Evolutionary conservation across 1,284 basidiomycete genomes (phyloP), one percentile per base, ranked within the genome.

Genomic region (Fomes fomentarius): DNA sequence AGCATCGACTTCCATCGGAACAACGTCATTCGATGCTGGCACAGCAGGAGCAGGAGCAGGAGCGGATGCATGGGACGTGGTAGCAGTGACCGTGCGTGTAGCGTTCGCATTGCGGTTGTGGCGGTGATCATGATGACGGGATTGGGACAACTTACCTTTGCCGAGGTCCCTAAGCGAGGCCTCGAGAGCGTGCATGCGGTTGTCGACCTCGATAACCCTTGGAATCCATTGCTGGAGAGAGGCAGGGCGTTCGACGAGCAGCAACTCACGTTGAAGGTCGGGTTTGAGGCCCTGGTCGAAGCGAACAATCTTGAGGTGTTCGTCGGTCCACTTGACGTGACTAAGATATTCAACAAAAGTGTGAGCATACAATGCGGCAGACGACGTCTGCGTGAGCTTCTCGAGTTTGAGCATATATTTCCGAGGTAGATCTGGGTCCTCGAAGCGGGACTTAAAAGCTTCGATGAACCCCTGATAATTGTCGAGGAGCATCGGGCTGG

Each of bases 391-490:
- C 0, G 44, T 47, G 17, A 74, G 63, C 1, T 49, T 26, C 8
- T 67, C 49, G 19, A 58, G 26, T 17, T 50, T 33, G 31, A 11
- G 2, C 1, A 53, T n/a, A 26, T 42, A 47, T 10, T 47, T 52
- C 9, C 25, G 21, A 8, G 22, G 42, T 25, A 53, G 30, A 25
- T 44, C 49, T 21, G 49, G n/a, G 10, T 44, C 33, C 37, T 54
- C 26, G 46, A 52, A 50, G n/a, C 26, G 38, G 35, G 30, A n/a
- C 19, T 69, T 59, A 11, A 67, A 60, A 30, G 68, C 65, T 9
- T 60, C 57, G 26, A 72, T 69, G 21, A 69, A 66, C 5, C 51
- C 60, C 30, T 50, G 47, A 41, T 71, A 72, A 10, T 63, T 51
- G 0, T 41, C 43, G 9, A 68, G 34, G n/a, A 37, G 17, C 9